Percentiles rank a stretch among this genome's conserved stretches.
Conservation (phyloP, 257 asterid species). For the Rhazya stricta region DNA sequence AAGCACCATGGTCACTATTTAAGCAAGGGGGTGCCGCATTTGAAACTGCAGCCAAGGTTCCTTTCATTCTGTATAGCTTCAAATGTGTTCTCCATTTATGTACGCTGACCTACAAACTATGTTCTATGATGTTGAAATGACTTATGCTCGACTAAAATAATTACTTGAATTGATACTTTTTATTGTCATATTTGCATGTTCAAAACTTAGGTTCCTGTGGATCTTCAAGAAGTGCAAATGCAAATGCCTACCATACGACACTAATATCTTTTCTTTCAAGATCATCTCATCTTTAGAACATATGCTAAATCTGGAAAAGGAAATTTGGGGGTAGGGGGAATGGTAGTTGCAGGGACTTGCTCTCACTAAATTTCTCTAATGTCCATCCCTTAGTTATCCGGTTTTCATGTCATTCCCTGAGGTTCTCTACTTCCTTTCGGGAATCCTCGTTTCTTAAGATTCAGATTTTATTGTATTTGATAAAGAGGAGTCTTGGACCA, state of each 20-base stretch:
- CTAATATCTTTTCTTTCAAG: background rate
- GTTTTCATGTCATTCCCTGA: background rate
- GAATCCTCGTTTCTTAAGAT: background rate
- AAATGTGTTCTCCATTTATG: background rate
- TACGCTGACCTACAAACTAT: background rate
- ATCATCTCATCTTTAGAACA: background rate
- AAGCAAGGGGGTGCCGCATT: constrained; percentile 78
- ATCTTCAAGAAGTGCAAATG: background rate
- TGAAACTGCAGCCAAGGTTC: constrained; percentile 83
- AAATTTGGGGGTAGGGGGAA: too few relatives aligned
- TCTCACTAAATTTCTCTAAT: background rate
- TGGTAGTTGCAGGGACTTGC: too few relatives aligned
- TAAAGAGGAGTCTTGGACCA: background rate
- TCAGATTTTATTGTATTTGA: background rate
- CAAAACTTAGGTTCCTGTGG: background rate
- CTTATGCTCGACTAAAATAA: background rate
- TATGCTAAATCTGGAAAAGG: background rate
- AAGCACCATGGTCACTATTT: constrained; percentile 89
- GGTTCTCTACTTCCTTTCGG: background rate
- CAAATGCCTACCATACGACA: background rate
- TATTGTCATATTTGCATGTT: background rate
- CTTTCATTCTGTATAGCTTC: constrained; percentile 4
- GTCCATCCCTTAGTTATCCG: background rate
- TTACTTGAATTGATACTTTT: background rate
- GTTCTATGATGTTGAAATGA: background rate